Conservation (phyloP, 768 basidiomycete genomes). For the Rhodocollybia butyracea region DNA sequence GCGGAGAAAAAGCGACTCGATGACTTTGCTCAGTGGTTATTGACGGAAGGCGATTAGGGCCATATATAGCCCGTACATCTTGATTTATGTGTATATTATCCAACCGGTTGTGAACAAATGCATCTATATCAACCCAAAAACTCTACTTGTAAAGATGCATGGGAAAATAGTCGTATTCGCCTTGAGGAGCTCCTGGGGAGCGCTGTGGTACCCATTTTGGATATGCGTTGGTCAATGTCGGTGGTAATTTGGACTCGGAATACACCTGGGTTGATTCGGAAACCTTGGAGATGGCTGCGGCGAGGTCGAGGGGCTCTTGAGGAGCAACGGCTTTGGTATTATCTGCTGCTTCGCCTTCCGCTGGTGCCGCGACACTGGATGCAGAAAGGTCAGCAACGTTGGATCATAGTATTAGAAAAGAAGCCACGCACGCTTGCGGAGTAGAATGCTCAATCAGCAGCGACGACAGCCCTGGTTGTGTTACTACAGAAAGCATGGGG, state of each 20-base stretch:
- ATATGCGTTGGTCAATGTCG: slow-evolving; percentile 62
- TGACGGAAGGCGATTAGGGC: slow-evolving; percentile 69
- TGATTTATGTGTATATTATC: slow-evolving; percentile 5
- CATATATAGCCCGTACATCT: neutral
- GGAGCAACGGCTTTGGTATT: slow-evolving; percentile 41
- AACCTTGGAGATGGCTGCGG: slow-evolving; percentile 69
- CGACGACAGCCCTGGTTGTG: slow-evolving; percentile 76
- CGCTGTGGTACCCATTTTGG: slow-evolving; percentile 73
- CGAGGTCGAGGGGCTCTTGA: slow-evolving; percentile 53
- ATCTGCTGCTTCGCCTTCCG: slow-evolving; percentile 30
- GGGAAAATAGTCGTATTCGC: slow-evolving; percentile 79
- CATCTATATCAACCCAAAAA: neutral
- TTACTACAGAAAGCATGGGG: slow-evolving; percentile 87
- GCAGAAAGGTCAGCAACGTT: slow-evolving; percentile 1
- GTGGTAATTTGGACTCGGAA: slow-evolving; percentile 66
- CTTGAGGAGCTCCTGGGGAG: slow-evolving; percentile 80
- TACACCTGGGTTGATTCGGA: slow-evolving; percentile 55
- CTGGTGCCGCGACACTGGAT: slow-evolving; percentile 53
- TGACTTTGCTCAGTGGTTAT: slow-evolving; percentile 83
- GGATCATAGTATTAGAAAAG: slow-evolving; percentile 1
- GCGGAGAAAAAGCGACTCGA: slow-evolving; percentile 84
- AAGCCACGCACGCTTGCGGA: slow-evolving; percentile 53
- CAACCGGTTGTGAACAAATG: neutral
- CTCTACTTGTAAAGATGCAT: slow-evolving; percentile 66
- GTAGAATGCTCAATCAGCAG: slow-evolving; percentile 80